Evolutionary conservation across 163 green algal species (phyloP).

Genomic region (Scenedesmus sp.): DNA sequence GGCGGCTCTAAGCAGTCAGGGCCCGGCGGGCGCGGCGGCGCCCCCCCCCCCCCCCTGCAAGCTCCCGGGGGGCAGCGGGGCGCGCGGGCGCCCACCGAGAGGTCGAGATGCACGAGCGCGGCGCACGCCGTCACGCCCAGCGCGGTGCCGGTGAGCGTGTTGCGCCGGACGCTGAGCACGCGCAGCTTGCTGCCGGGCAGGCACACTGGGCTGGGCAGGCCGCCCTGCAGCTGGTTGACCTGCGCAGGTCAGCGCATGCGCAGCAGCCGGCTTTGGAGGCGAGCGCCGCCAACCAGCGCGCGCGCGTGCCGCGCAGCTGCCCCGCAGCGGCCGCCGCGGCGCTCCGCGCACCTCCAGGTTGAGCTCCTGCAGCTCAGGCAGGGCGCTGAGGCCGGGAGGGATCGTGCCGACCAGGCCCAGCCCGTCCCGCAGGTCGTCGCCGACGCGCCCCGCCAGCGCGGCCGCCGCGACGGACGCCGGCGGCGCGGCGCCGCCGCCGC

Average conservation of each 20-base stretch:
- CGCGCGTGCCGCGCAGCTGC: too few species aligned
- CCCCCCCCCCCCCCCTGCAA: too few species aligned
- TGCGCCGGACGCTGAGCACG: slow-evolving; percentile 6
- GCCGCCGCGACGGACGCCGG: too few species aligned
- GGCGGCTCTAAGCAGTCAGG: too few species aligned
- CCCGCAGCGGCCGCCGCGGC: too few species aligned
- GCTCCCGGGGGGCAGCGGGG: too few species aligned
- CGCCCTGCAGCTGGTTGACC: neutral
- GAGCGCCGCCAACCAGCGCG: too few species aligned
- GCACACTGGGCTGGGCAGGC: neutral
- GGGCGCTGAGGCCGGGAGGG: neutral
- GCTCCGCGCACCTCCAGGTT: slow-evolving; percentile 12
- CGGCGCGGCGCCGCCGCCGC: too few species aligned
- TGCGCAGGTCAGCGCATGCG: too few species aligned
- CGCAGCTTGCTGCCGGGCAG: neutral
- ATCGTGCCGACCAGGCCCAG: slow-evolving; percentile 7
- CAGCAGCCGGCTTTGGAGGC: too few species aligned
- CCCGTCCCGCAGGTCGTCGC: neutral
- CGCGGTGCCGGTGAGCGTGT: slow-evolving; percentile 1
- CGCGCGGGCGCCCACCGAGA: slow-evolving; percentile 1
- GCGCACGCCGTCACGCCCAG: neutral
- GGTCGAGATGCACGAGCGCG: slow-evolving; percentile 1
- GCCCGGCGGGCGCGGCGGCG: too few species aligned
- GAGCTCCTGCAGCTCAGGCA: neutral
- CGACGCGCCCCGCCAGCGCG: neutral